These are phyloP conservation scores for Ustulina deusta DNA, from an alignment of 2,329 filamentous ascomycete species.

Conservation along the genomic window DNA sequence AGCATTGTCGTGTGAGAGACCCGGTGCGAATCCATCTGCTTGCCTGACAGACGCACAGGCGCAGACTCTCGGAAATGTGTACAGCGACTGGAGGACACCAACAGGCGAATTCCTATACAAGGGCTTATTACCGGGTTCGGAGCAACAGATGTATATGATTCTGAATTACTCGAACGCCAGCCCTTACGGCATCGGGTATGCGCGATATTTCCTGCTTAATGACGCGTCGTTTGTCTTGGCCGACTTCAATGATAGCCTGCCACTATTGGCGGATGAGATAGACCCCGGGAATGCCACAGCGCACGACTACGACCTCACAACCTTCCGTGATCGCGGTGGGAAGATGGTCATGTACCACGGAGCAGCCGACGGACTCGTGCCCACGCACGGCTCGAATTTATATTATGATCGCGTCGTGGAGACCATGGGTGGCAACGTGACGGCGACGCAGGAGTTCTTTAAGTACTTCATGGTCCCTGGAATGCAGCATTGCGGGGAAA, in stretches of 20 bases:
- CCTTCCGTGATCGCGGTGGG: constrained; percentile 55
- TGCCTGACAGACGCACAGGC: constrained; percentile 61
- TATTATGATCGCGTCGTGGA: constrained; percentile 51
- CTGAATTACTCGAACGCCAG: constrained; percentile 50
- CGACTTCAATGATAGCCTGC: constrained; percentile 51
- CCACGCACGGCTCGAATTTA: constrained; percentile 51
- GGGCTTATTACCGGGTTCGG: constrained; percentile 62
- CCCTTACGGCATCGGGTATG: constrained; percentile 53
- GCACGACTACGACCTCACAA: constrained; percentile 54
- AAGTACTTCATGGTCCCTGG: constrained; percentile 66
- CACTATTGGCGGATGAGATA: constrained; percentile 48
- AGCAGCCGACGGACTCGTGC: constrained; percentile 56
- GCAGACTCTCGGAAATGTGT: constrained; percentile 50
- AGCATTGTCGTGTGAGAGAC: constrained; percentile 54
- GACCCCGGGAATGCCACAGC: constrained; percentile 57
- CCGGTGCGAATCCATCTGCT: constrained; percentile 45
- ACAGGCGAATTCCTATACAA: constrained; percentile 55
- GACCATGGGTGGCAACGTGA: constrained; percentile 47
- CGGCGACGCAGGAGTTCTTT: constrained; percentile 62
- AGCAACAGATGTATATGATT: constrained; percentile 52
- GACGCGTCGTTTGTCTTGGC: constrained; percentile 54
- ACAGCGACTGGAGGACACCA: constrained; percentile 46
- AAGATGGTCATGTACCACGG: constrained; percentile 63
- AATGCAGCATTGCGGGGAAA: constrained; percentile 61
- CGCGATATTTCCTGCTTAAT: constrained; percentile 56